Evolutionary conservation across 78 protist genomes (phyloP).

Genomic region (Dictyostelium firmibasis): DNA sequence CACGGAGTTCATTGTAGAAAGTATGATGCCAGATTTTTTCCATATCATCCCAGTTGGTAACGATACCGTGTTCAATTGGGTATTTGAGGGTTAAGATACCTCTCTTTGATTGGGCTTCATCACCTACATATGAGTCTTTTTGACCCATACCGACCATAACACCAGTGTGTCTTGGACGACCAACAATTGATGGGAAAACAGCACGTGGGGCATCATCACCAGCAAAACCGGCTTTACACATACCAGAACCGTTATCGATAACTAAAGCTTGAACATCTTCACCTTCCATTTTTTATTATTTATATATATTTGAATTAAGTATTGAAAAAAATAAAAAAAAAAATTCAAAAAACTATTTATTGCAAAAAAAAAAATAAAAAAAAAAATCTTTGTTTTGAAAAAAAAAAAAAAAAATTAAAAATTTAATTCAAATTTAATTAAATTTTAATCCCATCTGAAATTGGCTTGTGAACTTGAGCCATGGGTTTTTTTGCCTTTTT

Average conservation of each 20-base stretch:
- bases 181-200: constrained; percentile 92
- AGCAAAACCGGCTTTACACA: constrained; percentile 97
- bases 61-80: constrained; percentile 91
- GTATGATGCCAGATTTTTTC: constrained; percentile 91
- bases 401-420: neutral
- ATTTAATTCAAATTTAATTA: neutral
- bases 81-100: constrained; percentile 85
- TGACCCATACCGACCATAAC: constrained; percentile 92
- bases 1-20: constrained; percentile 94
- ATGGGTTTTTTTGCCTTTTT: neutral
- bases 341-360: neutral
- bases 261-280: constrained; percentile 78
- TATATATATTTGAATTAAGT: neutral
- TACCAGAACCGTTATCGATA: constrained; percentile 95
- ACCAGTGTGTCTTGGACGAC: constrained; percentile 91
- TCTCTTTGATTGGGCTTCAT: constrained; percentile 79
- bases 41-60: constrained; percentile 93
- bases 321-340: neutral
- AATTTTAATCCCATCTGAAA: neutral
- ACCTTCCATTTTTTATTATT: neutral
- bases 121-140: constrained; percentile 79
- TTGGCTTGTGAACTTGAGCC: neutral
- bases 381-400: neutral
- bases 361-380: neutral
- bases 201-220: constrained; percentile 95